These are phyloP conservation scores for Penicillium verrucosum DNA, from an alignment of 2,329 filamentous ascomycete genomes.

Conservation along the genomic window DNA sequence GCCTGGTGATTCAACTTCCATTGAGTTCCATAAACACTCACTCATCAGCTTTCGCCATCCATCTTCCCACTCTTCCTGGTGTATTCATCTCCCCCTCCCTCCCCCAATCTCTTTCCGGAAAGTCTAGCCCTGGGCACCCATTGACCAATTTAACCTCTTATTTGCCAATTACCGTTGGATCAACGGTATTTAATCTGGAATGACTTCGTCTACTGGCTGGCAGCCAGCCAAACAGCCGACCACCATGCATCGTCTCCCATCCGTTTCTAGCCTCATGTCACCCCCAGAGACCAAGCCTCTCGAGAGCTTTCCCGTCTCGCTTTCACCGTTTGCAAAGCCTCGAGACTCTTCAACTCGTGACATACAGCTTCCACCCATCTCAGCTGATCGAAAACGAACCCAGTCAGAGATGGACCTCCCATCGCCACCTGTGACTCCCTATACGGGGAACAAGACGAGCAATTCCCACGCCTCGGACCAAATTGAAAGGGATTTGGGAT, in stretches of 20 bases:
- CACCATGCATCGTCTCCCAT: slow-evolving; percentile 43
- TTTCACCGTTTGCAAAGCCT: slow-evolving; percentile 29
- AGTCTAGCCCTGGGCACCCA: neutral
- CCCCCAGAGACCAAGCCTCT: slow-evolving; percentile 50
- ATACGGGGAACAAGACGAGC: slow-evolving; percentile 41
- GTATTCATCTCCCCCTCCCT: slow-evolving; percentile 1
- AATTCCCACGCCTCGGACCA: slow-evolving; percentile 34
- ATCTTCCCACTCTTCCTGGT: neutral
- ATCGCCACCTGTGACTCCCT: slow-evolving; percentile 47
- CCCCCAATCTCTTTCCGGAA: neutral
- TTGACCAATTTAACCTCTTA: neutral
- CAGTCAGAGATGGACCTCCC: slow-evolving; percentile 45
- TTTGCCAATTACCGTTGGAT: neutral
- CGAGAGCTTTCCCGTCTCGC: slow-evolving; percentile 43
- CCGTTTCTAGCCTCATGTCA: slow-evolving; percentile 47
- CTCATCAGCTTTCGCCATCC: slow-evolving; percentile 4
- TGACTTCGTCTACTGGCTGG: slow-evolving; percentile 29
- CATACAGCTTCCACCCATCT: slow-evolving; percentile 42
- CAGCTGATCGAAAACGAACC: slow-evolving; percentile 40
- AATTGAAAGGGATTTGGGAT: slow-evolving; percentile 30
- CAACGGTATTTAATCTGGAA: slow-evolving; percentile 13
- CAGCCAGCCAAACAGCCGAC: slow-evolving; percentile 21
- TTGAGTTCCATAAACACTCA: slow-evolving; percentile 20
- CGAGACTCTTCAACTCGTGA: slow-evolving; percentile 29
- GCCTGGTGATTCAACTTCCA: slow-evolving; percentile 19